Evolutionary conservation across 768 basidiomycete genomes (phyloP), one percentile per base, ranked within the genome.

Genomic region (Boletus rubroflammeus): DNA sequence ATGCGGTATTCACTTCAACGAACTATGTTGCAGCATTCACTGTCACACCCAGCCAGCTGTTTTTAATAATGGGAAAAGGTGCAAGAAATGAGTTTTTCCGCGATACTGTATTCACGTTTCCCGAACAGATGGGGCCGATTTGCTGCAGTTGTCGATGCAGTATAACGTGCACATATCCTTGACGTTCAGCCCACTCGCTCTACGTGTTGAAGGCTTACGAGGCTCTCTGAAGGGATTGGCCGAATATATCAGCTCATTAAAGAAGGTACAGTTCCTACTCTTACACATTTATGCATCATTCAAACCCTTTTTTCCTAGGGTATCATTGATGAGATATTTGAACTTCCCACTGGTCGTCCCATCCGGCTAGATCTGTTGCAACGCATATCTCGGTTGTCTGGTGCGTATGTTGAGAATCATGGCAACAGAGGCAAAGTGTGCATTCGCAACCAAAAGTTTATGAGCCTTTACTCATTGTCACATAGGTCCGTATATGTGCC

Each of bases 51-150:
- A 78, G 76, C 47, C 77, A 87, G 59, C 75, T 88, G 6, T 88
- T 90, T 64, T 64, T 90, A 29, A 75, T 90, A 29, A 76, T 92
- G 56, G 88, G 88, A 38, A 84, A 79, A 78, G 85, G 89, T 86
- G 29, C 47, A 57, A 47, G 41, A 35, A 35, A 42, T 5, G 8
- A 19, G 9, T 39, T 54, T 54, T 45, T 29, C 6, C 15, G n/a
- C 31, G 25, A 52, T 51, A 29, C 11, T 58, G 29, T n/a, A 36
- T 53, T 62, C 46, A 61, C 38, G 6, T 55, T 48, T 57, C 9
- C 13, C 23, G 45, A 35, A 26, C 40, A 90, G 89, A 90, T 66
- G 88, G 88, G 34, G 69, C 74, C 38, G 77, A 89, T 62, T 73
- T 88, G 31, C 67, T 85, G 53, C 73, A 78, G 23, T 56, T 89